phyloP scores from a whole-genome alignment of 805 yeast species.

The Candida silvicultrix region DNA sequence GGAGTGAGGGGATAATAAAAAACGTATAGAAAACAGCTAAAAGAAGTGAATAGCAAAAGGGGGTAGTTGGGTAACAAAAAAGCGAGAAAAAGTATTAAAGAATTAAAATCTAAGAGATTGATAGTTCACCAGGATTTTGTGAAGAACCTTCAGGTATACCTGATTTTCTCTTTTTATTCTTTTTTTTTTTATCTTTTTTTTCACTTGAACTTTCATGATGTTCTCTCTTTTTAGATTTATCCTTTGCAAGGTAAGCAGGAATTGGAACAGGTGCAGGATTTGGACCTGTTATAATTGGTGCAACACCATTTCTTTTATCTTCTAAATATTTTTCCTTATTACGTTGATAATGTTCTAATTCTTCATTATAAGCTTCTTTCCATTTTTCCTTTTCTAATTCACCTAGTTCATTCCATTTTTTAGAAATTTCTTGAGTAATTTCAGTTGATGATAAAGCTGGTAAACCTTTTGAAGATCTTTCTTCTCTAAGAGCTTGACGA shows the following conservation, averaged over 20 bases:
- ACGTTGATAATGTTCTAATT: constrained; percentile 37
- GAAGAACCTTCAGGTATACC: constrained; percentile 3
- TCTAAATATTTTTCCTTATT: constrained; percentile 41
- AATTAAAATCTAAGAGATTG: too few species aligned
- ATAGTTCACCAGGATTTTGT: not conserved
- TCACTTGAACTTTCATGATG: constrained; percentile 21
- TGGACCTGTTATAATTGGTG: constrained; percentile 20
- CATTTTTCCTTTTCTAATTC: constrained; percentile 68
- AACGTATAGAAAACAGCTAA: not conserved
- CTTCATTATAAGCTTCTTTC: constrained; percentile 48
- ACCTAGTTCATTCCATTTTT: constrained; percentile 68
- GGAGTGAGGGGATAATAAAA: too few species aligned
- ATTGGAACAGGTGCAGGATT: constrained; percentile 35
- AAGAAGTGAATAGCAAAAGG: constrained; percentile 2
- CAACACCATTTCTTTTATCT: constrained; percentile 34
- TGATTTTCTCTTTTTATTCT: constrained; percentile 40
- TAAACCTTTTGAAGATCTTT: constrained; percentile 51
- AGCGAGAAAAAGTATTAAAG: not conserved
- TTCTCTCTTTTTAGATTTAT: constrained; percentile 31
- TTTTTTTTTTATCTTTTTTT: constrained; percentile 46
- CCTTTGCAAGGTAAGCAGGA: constrained; percentile 26
- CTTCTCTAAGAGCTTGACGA: constrained; percentile 65
- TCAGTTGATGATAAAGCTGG: constrained; percentile 69
- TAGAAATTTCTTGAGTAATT: constrained; percentile 71
- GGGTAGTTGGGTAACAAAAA: too few species aligned